These are phyloP conservation scores for Coniophora puteana DNA, from an alignment of 1,284 basidiomycete genomes.

Conservation along the genomic window DNA sequence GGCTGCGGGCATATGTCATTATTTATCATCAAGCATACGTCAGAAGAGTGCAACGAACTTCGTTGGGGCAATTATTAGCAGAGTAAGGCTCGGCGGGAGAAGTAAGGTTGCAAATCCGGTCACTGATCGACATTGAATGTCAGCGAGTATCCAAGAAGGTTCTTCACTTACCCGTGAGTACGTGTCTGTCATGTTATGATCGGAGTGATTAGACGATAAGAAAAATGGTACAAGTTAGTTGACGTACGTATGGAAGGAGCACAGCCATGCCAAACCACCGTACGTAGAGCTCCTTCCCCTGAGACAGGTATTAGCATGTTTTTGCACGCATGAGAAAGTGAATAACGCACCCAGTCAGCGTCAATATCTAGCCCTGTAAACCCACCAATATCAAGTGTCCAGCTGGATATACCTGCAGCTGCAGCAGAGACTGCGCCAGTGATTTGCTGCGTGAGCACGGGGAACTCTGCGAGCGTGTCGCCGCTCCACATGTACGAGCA, in stretches of 20 bases:
- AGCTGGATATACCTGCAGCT: constrained; percentile 36
- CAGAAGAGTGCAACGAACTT: constrained; percentile 22
- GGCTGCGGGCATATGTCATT: too few relatives aligned
- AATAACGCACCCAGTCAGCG: constrained; percentile 21
- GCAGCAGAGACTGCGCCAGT: constrained; percentile 34
- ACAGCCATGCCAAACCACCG: constrained; percentile 38
- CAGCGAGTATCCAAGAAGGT: neutral
- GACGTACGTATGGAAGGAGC: constrained; percentile 37
- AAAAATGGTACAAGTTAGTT: neutral
- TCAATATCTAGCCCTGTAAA: constrained; percentile 35
- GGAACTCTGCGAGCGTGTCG: constrained; percentile 33
- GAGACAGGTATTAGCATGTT: neutral
- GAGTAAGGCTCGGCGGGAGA: constrained; percentile 17
- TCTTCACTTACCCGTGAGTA: constrained; percentile 38
- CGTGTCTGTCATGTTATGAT: too few relatives aligned
- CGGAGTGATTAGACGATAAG: neutral
- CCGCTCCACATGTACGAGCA: constrained; percentile 41
- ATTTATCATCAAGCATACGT: constrained; percentile 1
- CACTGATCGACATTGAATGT: constrained; percentile 18
- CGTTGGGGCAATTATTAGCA: constrained; percentile 37
- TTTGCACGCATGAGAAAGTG: neutral
- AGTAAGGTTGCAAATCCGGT: constrained; percentile 29
- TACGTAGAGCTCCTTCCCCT: constrained; percentile 36
- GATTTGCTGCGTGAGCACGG: constrained; percentile 35
- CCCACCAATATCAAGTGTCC: constrained; percentile 40